Base-by-base conservation (phyloP, 2,329 filamentous ascomycete species). In the Mycogone perniciosa region DNA sequence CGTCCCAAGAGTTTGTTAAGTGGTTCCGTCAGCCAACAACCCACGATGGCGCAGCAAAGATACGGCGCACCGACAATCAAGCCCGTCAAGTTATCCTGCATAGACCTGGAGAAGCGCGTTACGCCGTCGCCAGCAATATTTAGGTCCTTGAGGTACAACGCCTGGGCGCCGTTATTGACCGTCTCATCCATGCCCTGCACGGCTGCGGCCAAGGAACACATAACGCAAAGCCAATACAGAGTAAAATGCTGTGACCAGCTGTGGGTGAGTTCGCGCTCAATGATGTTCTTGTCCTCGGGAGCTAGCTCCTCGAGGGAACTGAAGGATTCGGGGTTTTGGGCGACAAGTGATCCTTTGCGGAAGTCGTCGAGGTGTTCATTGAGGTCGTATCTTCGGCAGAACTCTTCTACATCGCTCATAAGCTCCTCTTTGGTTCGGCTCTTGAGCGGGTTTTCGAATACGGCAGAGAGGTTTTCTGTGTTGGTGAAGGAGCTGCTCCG, bases 61-160 rank as follows among this genome's bases (percentile, higher is more conserved):
- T 58, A 58, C 8, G 56, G 56, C 10, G 56, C 50, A 35, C 56
- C 56, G 26, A 54, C 52, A 30, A 58, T 37, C 20, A 58, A 43
- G 0, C 64, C 62, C 20, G 68, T 43, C 53, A 68, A 64, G 0
- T 55, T 11, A 10, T 69, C 68, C 5, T 65, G 63, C 0, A 46
- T 7, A 7, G 65, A 68, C 40, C 67, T 67, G 8, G 62, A 68
- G 37, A 82, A 72, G 56, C 85, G 81, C 3, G 80, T 81, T 35
- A 81, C 81, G 53, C 84, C 83, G 44, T 83, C 80, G 3, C 82
- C 81, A 0, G 80, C 82, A 62, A 84, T 79, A 59, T 85, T 80
- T 77, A 84, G 82, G 56, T 82, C 82, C 57, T 85, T 82, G 0
- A 85, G 41, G 46, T 69, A 69, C 27, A 62, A 67, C 30, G 81